These are phyloP conservation scores for Pseudogymnoascus sp. DNA, from an alignment of 2,329 filamentous ascomycete species.

Conservation along the genomic window DNA sequence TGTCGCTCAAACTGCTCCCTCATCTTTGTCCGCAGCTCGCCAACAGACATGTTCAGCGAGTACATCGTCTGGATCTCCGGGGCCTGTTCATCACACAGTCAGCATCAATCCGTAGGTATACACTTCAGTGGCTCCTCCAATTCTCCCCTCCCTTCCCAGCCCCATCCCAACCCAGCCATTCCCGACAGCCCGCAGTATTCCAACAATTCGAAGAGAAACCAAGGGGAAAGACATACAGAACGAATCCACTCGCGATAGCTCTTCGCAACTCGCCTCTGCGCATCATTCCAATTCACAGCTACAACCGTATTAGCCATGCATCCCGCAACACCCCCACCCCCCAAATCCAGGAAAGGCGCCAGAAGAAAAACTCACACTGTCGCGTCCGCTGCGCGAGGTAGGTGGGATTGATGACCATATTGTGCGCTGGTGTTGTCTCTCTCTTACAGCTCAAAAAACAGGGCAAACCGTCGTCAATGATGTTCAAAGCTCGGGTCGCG, in stretches of 20 bases:
- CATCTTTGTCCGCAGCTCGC: constrained; percentile 83
- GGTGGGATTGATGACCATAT: constrained; percentile 85
- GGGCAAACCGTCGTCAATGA: not conserved
- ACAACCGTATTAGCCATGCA: constrained; percentile 23
- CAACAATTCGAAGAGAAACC: constrained; percentile 1
- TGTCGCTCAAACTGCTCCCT: constrained; percentile 95
- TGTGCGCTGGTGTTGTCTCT: constrained; percentile 34
- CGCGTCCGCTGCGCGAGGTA: constrained; percentile 78
- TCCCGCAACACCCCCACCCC: constrained; percentile 28
- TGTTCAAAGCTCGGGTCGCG: not conserved
- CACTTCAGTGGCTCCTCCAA: not conserved
- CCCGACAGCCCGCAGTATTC: not conserved
- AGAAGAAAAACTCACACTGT: constrained; percentile 53
- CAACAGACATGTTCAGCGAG: constrained; percentile 80
- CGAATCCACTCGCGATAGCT: constrained; percentile 95
- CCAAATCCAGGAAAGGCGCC: constrained; percentile 10
- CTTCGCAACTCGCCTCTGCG: constrained; percentile 75
- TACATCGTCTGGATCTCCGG: constrained; percentile 98
- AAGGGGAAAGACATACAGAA: constrained; percentile 60
- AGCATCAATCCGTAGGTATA: constrained; percentile 11
- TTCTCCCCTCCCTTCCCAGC: not conserved
- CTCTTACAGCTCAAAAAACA: not conserved
- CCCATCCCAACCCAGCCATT: not conserved
- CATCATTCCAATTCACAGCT: constrained; percentile 88
- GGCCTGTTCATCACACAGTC: constrained; percentile 49